A percentile compares a stretch with the other conserved stretches of the same genome.
These are phyloP conservation scores for Suhomyces ambrosiae DNA, from an alignment of 1,139 yeast species.

Conservation along the genomic window DNA sequence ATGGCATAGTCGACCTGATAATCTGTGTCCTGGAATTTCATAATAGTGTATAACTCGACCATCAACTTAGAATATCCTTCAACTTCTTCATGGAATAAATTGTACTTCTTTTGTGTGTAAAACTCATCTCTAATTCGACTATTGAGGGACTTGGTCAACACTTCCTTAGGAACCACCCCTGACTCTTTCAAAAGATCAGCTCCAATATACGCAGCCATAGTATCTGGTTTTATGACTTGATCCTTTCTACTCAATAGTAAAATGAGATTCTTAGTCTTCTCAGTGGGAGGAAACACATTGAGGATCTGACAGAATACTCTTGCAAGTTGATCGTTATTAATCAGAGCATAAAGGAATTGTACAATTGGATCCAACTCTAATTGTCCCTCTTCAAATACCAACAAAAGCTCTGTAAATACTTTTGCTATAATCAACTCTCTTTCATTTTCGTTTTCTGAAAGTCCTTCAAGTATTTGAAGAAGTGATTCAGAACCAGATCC, in stretches of 20 bases:
- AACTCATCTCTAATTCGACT: slow-evolving; percentile 52
- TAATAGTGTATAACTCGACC: slow-evolving; percentile 51
- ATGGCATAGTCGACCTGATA: slow-evolving; percentile 50
- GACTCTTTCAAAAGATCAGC: slow-evolving; percentile 39
- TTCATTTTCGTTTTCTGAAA: slow-evolving; percentile 10
- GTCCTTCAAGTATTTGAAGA: slow-evolving; percentile 27
- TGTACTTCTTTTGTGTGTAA: slow-evolving; percentile 73
- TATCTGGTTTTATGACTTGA: slow-evolving; percentile 39
- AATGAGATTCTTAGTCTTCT: slow-evolving; percentile 31
- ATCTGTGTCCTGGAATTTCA: slow-evolving; percentile 42
- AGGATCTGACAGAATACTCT: slow-evolving; percentile 47
- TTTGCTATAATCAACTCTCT: slow-evolving; percentile 15
- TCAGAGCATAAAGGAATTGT: slow-evolving; percentile 31
- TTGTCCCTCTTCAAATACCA: slow-evolving; percentile 31
- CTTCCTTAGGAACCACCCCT: slow-evolving; percentile 42
- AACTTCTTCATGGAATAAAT: slow-evolving; percentile 73
- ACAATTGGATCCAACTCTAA: slow-evolving; percentile 28
- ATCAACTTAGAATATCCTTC: slow-evolving; percentile 79
- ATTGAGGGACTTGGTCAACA: slow-evolving; percentile 43
- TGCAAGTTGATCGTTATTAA: slow-evolving; percentile 38
- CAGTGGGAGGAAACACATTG: slow-evolving; percentile 45
- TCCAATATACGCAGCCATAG: slow-evolving; percentile 39
- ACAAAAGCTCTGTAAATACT: slow-evolving; percentile 41
- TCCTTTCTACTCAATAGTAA: slow-evolving; percentile 26
- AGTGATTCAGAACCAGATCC: slow-evolving; percentile 33